Evolutionary conservation across 2,329 filamentous ascomycete species (phyloP), one percentile per base, ranked within the genome.

Genomic region (Arthrobotrys musiformis): DNA sequence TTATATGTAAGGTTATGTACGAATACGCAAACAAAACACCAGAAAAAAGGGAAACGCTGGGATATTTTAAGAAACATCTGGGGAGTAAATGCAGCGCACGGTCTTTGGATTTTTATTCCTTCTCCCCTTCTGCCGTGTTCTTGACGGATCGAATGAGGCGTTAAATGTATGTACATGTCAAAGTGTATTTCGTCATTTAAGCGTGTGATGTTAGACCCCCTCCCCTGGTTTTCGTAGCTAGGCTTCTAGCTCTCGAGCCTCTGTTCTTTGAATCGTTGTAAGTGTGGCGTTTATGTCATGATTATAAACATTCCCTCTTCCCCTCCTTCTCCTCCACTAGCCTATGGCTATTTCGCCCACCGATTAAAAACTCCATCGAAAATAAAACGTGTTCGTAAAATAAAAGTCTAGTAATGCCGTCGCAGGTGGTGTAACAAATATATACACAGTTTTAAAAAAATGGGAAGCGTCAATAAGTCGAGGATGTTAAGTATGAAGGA

Each of bases 231-330:
- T 40, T 33, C 9, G 30, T 4, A 33, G 5, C 30, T 54, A 13
- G 15, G 7, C 24, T 3, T 15, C 48, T 15, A 30, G 19, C 52
- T 15, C 50, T 58, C 33, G 54, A 40, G 54, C 33, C 30, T 58
- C 19, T n/a, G 9, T 5, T 4, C 30, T 33, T 33, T 4, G 11
- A 17, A n/a, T 40, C n/a, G n/a, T 42, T 42, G 19, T 42, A 42
- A 22, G 54, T 37, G 54, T 58, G 54, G 54, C 54, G 54, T 58
- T 58, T 58, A 40, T 58, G 54, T 58, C 54, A 58, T 58, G 54
- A 40, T 58, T 58, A 58, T 37, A 58, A 58, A 58, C 33, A 40
- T 40, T 40, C 24, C 33, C 8, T 35, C 28, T 35, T 42, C 42
- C 46, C 26, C n/a, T 22, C 9, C 7, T 48, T 6, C 19, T 48